These are phyloP conservation scores for Ophiostoma montium DNA, from an alignment of 2,329 filamentous ascomycete species.

Conservation along the genomic window DNA sequence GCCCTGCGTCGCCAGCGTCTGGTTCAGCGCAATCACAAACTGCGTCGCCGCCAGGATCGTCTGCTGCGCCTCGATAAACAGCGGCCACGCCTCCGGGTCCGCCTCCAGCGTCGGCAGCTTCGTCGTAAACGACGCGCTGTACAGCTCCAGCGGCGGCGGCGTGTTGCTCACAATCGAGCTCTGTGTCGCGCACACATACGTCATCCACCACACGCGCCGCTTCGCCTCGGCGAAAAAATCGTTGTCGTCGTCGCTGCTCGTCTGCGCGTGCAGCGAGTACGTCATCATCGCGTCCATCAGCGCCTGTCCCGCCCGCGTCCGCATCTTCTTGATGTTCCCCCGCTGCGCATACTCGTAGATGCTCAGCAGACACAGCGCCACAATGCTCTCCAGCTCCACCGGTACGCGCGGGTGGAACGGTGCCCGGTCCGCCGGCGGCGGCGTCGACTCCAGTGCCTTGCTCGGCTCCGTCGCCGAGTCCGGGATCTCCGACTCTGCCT, in stretches of 20 bases:
- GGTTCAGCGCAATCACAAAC: slow-evolving; percentile 33
- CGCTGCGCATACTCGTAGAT: slow-evolving; percentile 39
- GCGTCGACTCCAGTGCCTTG: slow-evolving; percentile 25
- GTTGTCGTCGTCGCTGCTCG: slow-evolving; percentile 25
- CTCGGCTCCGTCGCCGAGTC: slow-evolving; percentile 30
- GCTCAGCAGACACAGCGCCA: slow-evolving; percentile 33
- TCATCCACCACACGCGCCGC: slow-evolving; percentile 39
- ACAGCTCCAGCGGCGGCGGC: slow-evolving; percentile 13
- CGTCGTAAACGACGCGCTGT: slow-evolving; percentile 27
- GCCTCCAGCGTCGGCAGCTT: slow-evolving; percentile 26
- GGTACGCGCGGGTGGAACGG: slow-evolving; percentile 31
- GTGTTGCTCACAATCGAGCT: slow-evolving; percentile 36
- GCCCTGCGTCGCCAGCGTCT: slow-evolving; percentile 22
- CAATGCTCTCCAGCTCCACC: slow-evolving; percentile 31
- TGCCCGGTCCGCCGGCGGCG: slow-evolving; percentile 17
- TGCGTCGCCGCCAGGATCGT: slow-evolving; percentile 32
- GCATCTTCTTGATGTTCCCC: slow-evolving; percentile 38
- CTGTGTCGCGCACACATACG: slow-evolving; percentile 36
- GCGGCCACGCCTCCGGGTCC: slow-evolving; percentile 29
- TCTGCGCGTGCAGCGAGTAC: slow-evolving; percentile 27
- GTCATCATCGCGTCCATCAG: slow-evolving; percentile 33
- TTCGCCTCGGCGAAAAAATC: slow-evolving; percentile 30
- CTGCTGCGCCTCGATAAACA: slow-evolving; percentile 33
- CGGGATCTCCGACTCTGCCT: slow-evolving; percentile 32
- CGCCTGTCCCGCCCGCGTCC: slow-evolving; percentile 31